These are phyloP conservation scores for Fusarium secorum DNA, from an alignment of 2,329 filamentous ascomycete genomes.

Conservation along the genomic window DNA sequence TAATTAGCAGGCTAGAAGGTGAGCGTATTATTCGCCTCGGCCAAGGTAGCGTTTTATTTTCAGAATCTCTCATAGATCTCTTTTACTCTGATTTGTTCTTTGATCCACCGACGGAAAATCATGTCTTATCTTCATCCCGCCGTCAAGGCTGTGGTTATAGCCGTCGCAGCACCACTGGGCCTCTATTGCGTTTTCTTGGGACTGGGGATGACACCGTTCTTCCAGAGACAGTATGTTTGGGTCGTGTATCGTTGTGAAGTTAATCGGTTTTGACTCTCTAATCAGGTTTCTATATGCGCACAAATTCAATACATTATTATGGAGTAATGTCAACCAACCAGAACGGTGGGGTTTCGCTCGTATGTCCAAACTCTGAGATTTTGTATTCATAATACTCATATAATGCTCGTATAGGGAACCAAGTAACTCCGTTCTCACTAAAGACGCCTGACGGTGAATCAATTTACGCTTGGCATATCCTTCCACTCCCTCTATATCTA, in stretches of 20 bases:
- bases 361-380: constrained; percentile 48
- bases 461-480: constrained; percentile 89
- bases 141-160: constrained; percentile 52
- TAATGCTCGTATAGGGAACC: constrained; percentile 67
- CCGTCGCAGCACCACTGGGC: constrained; percentile 65
- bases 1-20: neutral
- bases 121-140: constrained; percentile 39
- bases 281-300: constrained; percentile 83
- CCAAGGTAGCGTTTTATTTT: neutral
- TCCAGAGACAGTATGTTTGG: constrained; percentile 77
- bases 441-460: constrained; percentile 76
- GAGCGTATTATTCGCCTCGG: neutral
- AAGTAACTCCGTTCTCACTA: constrained; percentile 86
- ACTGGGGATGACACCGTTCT: constrained; percentile 69
- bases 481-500: constrained; percentile 79
- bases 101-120: neutral
- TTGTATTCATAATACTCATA: constrained; percentile 7
- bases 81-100: neutral
- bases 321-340: constrained; percentile 76
- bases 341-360: constrained; percentile 88
- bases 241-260: constrained; percentile 3
- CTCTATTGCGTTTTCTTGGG: constrained; percentile 73
- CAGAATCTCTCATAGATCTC: neutral
- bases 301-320: constrained; percentile 75
- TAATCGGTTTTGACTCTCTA: constrained; percentile 13